Evolutionary conservation across 129 eudicot species (phyloP).

Genomic region (Saussurea involucrata): DNA sequence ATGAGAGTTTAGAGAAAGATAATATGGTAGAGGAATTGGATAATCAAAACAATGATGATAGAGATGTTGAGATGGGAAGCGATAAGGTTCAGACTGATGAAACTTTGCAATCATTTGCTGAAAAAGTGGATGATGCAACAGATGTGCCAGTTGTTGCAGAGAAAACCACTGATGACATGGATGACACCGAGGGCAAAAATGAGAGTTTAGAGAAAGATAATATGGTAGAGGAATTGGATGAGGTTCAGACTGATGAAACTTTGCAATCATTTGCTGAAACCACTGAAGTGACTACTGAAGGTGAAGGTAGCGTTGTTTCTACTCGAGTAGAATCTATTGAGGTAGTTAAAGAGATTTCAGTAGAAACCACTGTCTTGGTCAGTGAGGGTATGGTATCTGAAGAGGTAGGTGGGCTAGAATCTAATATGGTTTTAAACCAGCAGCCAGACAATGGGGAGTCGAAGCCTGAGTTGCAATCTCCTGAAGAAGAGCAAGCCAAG

Average conservation of each 20-base stretch:
- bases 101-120: constrained; percentile 13
- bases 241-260: constrained; percentile 26
- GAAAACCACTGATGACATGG: constrained; percentile 8
- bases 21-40: background rate
- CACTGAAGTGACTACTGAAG: too few species aligned
- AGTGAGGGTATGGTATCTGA: constrained; percentile 32
- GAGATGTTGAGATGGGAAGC: constrained; percentile 21
- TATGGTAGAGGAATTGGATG: background rate
- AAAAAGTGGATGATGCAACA: constrained; percentile 26
- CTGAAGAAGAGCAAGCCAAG: constrained; percentile 24
- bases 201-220: constrained; percentile 1
- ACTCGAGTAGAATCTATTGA: constrained; percentile 20
- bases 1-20: constrained; percentile 2
- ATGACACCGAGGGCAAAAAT: background rate
- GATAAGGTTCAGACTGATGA: constrained; percentile 31
- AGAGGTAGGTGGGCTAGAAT: constrained; percentile 13
- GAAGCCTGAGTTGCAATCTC: constrained; percentile 21
- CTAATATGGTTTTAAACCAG: constrained; percentile 11
- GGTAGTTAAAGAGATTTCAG: constrained; percentile 22
- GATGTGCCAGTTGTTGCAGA: constrained; percentile 16
- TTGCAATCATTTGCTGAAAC: constrained; percentile 23
- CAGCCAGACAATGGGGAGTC: constrained; percentile 38
- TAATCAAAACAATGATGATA: background rate
- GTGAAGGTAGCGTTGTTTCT: constrained; percentile 25
- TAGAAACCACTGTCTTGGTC: constrained; percentile 33